These are phyloP conservation scores for Apostasia ramifera DNA, from an alignment of 106 monocot species.

Conservation along the genomic window DNA sequence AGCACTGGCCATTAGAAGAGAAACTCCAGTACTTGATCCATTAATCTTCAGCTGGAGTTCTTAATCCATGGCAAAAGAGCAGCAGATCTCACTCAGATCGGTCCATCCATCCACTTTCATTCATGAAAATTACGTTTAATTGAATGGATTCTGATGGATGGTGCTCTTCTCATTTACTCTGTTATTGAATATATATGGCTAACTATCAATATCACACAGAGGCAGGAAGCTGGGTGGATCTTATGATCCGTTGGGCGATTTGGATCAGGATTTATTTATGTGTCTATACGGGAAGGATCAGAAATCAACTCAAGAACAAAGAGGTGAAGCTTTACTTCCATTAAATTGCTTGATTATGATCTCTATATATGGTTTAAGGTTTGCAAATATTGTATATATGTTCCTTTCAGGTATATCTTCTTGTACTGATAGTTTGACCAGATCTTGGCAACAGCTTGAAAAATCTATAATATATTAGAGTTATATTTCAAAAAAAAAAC, in stretches of 20 bases:
- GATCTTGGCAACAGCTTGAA: background rate
- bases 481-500: too few relatives aligned
- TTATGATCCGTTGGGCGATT: slow-evolving; percentile 59
- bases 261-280: slow-evolving; percentile 81
- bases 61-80: slow-evolving; percentile 16
- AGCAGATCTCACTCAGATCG: slow-evolving; percentile 21
- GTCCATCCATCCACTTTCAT: slow-evolving; percentile 28
- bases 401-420: background rate
- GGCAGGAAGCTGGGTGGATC: slow-evolving; percentile 26
- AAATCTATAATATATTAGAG: background rate
- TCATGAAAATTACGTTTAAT: slow-evolving; percentile 39
- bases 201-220: slow-evolving; percentile 7
- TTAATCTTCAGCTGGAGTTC: too few relatives aligned
- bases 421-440: background rate
- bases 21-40: too few relatives aligned
- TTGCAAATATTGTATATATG: background rate
- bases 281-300: slow-evolving; percentile 76
- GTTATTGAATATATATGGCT: background rate
- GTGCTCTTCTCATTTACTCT: background rate
- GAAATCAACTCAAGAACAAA: slow-evolving; percentile 57
- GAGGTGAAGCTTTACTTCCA: slow-evolving; percentile 22
- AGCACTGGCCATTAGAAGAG: background rate
- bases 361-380: background rate
- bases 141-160: background rate
- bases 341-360: background rate